Percentiles rank a stretch among this genome's conserved stretches.
phyloP scores from a whole-genome alignment of 345 rosid genomes.

The Euphorbia tirucalli region DNA sequence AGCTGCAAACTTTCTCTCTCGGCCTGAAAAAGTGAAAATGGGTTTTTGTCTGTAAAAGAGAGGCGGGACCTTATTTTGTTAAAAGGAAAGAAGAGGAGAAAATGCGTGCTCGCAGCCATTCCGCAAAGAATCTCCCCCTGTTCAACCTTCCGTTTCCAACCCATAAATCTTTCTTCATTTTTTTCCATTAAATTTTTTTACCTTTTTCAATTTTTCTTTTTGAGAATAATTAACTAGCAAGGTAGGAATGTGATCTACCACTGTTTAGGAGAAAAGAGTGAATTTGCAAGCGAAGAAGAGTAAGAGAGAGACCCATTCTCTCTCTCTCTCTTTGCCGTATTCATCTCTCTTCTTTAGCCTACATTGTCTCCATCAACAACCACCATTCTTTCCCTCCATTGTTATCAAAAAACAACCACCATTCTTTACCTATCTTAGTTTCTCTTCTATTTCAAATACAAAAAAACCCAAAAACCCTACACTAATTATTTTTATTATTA shows the following conservation, averaged over 20 bases:
- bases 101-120: slow-evolving; percentile 6
- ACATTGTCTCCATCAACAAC: slow-evolving; percentile 4
- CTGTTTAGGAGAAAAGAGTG: slow-evolving; percentile 5
- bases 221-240: slow-evolving; percentile 30
- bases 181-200: neutral
- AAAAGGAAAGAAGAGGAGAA: neutral
- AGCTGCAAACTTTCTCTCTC: neutral
- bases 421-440: neutral
- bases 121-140: slow-evolving; percentile 14
- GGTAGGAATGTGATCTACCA: slow-evolving; percentile 35
- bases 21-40: neutral
- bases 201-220: neutral
- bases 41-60: no score
- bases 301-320: no score
- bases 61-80: no score
- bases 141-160: neutral
- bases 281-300: neutral
- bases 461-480: slow-evolving; percentile 1
- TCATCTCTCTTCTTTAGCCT: neutral
- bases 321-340: neutral
- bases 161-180: neutral
- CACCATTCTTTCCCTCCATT: slow-evolving; percentile 2
- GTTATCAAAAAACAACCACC: no score
- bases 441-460: slow-evolving; percentile 16
- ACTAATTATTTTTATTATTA: neutral